Evolutionary conservation across 805 yeast species (phyloP), one percentile per base, ranked within the genome.

Genomic region (Teunomyces funiuensis): DNA sequence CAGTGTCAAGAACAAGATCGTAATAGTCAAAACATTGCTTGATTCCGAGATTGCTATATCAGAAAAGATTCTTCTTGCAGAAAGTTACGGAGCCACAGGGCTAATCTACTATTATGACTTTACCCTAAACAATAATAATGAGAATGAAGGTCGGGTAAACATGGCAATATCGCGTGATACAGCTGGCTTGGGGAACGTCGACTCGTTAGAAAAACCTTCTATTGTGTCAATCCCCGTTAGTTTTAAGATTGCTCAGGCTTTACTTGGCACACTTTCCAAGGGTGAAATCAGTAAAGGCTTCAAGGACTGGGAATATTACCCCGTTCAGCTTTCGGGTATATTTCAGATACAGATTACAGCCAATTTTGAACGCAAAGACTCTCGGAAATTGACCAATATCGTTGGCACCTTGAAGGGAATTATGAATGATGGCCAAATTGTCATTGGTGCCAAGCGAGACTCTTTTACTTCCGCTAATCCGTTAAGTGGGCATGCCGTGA

Each of bases 381-480:
- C 43, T 14, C 44, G 60, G 13, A 52, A 50, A 19, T 34, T 61
- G 7, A 58, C 62, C 10, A 68, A 66, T 43, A 46, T 69, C 1
- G 54, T 66, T 10, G 69, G 67, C 0, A 37, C 58, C 2, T 42
- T 69, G 6, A 54, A 61, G 13, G 74, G 74, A 1, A 61, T 69
- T 3, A 52, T 68, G 31, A 58, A 60, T 40, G 76, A 69, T 43
- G 71, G 71, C 4, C 68, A 57, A 26, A 57, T 70, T 8, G 53
- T 70, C 3, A 63, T 70, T 40, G 76, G 74, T 0, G 68, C 71
- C 3, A 52, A 64, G 4, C 52, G 74, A 39, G 76, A 70, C 40
- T 55, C 66, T 5, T 60, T 64, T 28, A 66, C 72, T 0, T 49
- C 63, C 0, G 50, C 64, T 0, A 61, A 65, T 43, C 73, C 74